Conservation (phyloP, 2,329 filamentous ascomycete genomes). For the Rugonectria rugulosa region DNA sequence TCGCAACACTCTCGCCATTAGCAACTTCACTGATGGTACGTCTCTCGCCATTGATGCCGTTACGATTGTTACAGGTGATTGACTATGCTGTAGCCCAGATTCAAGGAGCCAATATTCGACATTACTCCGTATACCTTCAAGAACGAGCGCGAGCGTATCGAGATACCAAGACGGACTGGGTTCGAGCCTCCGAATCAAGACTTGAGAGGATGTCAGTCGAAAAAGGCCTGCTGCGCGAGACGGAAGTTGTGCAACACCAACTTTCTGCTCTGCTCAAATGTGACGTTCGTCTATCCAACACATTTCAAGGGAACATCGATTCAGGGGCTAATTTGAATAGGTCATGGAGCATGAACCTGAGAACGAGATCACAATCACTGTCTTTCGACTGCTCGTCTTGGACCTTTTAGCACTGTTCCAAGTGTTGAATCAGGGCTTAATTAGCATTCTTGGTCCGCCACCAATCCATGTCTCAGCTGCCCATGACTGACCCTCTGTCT, state of each 20-base stretch:
- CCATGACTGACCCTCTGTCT: slow-evolving; percentile 27
- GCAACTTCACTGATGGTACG: slow-evolving; percentile 90
- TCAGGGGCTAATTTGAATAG: slow-evolving; percentile 51
- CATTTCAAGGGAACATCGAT: not conserved
- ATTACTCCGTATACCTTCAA: slow-evolving; percentile 87
- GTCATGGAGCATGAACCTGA: slow-evolving; percentile 87
- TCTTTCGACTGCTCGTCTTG: slow-evolving; percentile 89
- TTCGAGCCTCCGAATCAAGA: slow-evolving; percentile 80
- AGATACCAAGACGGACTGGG: slow-evolving; percentile 89
- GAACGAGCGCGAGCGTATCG: slow-evolving; percentile 83
- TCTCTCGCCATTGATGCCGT: slow-evolving; percentile 24
- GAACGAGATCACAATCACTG: slow-evolving; percentile 95
- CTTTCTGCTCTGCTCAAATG: slow-evolving; percentile 87
- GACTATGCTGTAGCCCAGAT: slow-evolving; percentile 73
- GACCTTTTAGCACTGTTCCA: slow-evolving; percentile 92
- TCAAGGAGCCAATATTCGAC: slow-evolving; percentile 92
- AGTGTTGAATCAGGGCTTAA: slow-evolving; percentile 95
- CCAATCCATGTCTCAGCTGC: slow-evolving; percentile 20
- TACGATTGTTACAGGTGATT: slow-evolving; percentile 12
- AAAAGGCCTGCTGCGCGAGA: slow-evolving; percentile 91
- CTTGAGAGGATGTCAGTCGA: slow-evolving; percentile 88
- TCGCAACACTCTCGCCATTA: slow-evolving; percentile 84
- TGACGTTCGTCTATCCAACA: slow-evolving; percentile 67
- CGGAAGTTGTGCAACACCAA: slow-evolving; percentile 88
- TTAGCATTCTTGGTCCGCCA: slow-evolving; percentile 86